phyloP scores from a whole-genome alignment of 305 asterid species.

The Rubia tinctorum region DNA sequence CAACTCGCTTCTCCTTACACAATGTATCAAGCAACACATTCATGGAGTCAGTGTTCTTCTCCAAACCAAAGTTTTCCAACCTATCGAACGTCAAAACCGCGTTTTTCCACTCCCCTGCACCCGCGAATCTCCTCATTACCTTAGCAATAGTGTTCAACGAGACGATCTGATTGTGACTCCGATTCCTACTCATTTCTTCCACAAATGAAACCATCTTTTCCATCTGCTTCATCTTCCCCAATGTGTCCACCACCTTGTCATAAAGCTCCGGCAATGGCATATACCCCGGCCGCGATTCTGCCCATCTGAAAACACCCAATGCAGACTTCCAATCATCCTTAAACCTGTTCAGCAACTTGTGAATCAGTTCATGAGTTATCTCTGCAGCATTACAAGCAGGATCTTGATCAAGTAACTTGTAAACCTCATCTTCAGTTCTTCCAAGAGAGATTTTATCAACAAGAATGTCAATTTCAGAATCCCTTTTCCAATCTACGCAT shows the following conservation, averaged over 20 bases:
- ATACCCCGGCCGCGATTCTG: slow-evolving; percentile 39
- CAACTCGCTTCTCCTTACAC: slow-evolving; percentile 69
- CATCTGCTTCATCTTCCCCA: slow-evolving; percentile 84
- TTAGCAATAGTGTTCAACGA: slow-evolving; percentile 68
- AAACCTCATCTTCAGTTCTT: slow-evolving; percentile 46
- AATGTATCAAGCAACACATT: slow-evolving; percentile 77
- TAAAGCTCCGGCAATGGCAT: slow-evolving; percentile 50
- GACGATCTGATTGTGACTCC: slow-evolving; percentile 19
- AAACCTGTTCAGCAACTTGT: slow-evolving; percentile 59
- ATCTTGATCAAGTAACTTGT: slow-evolving; percentile 44
- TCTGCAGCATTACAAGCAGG: slow-evolving; percentile 33
- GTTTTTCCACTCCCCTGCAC: slow-evolving; percentile 75
- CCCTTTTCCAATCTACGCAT: slow-evolving; percentile 20
- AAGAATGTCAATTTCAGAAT: slow-evolving; percentile 40
- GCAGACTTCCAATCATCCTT: slow-evolving; percentile 91
- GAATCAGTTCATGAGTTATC: slow-evolving; percentile 43
- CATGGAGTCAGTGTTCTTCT: slow-evolving; percentile 73
- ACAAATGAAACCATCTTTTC: slow-evolving; percentile 56
- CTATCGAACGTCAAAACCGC: slow-evolving; percentile 60
- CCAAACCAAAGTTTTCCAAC: slow-evolving; percentile 56
- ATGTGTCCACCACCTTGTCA: slow-evolving; percentile 71
- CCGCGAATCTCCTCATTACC: slow-evolving; percentile 73
- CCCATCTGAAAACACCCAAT: slow-evolving; percentile 83
- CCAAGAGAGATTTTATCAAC: slow-evolving; percentile 38
- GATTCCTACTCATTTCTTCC: slow-evolving; percentile 47